These are phyloP conservation scores for Euryodendron excelsum DNA, from an alignment of 148 eudicot species.

Conservation along the genomic window DNA sequence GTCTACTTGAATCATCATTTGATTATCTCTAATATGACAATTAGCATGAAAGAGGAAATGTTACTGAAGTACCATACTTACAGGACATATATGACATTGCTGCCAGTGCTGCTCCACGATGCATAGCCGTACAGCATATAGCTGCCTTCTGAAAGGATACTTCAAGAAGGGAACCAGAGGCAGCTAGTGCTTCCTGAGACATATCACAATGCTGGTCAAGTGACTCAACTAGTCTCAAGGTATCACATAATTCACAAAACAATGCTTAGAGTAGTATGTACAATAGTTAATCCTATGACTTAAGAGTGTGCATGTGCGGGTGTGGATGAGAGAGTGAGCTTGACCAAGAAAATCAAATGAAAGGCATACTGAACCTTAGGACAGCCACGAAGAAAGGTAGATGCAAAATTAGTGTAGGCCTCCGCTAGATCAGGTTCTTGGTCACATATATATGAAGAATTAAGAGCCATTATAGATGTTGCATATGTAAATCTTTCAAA, in stretches of 20 bases:
- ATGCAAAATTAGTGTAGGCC: constrained; percentile 81
- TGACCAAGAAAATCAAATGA: constrained; percentile 5
- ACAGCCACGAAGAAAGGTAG: constrained; percentile 68
- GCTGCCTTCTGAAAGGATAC: constrained; percentile 90
- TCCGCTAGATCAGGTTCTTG: constrained; percentile 98
- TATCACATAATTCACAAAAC: neutral
- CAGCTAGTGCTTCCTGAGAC: constrained; percentile 73
- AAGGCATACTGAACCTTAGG: constrained; percentile 53
- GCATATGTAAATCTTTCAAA: constrained; percentile 84
- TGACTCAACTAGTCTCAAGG: neutral
- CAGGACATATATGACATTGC: constrained; percentile 96
- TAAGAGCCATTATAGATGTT: constrained; percentile 75
- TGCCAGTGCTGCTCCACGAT: constrained; percentile 97
- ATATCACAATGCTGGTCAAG: constrained; percentile 11
- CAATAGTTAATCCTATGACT: neutral
- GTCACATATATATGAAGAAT: constrained; percentile 95
- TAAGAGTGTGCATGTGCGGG: neutral
- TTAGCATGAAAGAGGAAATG: neutral
- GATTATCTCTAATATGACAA: neutral
- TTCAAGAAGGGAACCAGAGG: constrained; percentile 77
- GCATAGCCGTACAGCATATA: constrained; percentile 97
- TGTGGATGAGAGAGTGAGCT: constrained; percentile 4
- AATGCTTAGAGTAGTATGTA: neutral
- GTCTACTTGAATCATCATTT: neutral
- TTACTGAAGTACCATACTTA: constrained; percentile 32